phyloP scores from a whole-genome alignment of 78 protist genomes.

The Dictyostelium citrinum region DNA sequence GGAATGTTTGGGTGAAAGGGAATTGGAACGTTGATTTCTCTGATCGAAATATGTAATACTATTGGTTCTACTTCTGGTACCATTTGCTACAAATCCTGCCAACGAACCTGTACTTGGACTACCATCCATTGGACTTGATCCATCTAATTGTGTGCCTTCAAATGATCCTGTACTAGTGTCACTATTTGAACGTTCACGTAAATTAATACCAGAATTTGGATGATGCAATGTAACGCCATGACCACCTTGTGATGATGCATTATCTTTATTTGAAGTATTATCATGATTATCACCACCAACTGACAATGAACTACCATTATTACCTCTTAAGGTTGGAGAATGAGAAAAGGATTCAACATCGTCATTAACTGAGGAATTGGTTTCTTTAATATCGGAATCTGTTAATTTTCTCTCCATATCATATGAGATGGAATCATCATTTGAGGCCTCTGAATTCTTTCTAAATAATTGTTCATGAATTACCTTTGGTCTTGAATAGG shows the following conservation, averaged over 20 bases:
- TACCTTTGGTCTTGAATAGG: slow-evolving; percentile 45
- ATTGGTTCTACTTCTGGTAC: slow-evolving; percentile 40
- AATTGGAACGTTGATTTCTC: slow-evolving; percentile 35
- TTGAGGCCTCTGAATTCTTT: slow-evolving; percentile 73
- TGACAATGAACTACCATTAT: not conserved
- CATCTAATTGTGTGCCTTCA: slow-evolving; percentile 34
- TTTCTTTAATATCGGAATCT: slow-evolving; percentile 18
- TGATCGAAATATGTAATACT: slow-evolving; percentile 37
- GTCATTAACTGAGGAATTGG: not conserved
- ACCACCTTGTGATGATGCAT: not conserved
- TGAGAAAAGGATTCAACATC: not conserved
- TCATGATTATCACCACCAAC: not conserved
- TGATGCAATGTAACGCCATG: not conserved
- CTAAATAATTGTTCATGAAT: slow-evolving; percentile 9
- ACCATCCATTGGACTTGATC: slow-evolving; percentile 44
- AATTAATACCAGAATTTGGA: not conserved
- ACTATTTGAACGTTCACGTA: slow-evolving; percentile 27
- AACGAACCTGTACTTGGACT: slow-evolving; percentile 30
- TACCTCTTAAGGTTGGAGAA: not conserved
- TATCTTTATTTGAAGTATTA: not conserved
- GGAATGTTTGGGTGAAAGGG: slow-evolving; percentile 65
- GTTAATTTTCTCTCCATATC: slow-evolving; percentile 29
- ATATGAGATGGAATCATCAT: slow-evolving; percentile 60
- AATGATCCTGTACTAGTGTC: slow-evolving; percentile 67
- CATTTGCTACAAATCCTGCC: slow-evolving; percentile 19